Percentiles rank a stretch among this genome's conserved stretches.
Conservation (phyloP, 805 yeast genomes). For the Tetrapisispora taiwanensis region DNA sequence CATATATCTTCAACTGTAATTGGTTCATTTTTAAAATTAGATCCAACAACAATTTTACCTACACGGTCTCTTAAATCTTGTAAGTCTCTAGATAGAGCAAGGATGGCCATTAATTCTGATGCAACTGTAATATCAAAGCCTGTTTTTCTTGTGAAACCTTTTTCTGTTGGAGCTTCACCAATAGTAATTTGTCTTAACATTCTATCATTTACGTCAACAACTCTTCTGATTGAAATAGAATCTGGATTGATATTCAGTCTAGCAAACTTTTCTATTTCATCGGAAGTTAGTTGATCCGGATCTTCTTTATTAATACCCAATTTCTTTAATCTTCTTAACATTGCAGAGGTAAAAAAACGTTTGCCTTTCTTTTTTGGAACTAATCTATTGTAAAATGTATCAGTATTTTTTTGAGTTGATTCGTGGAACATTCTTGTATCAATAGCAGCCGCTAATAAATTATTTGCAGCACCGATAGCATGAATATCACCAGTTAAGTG, state of each 20-base stretch:
- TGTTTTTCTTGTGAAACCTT: conserved; percentile 72
- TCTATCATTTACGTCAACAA: conserved; percentile 90
- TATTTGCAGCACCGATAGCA: conserved; percentile 89
- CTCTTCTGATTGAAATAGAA: conserved; percentile 85
- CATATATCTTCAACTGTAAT: conserved; percentile 92
- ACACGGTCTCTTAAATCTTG: conserved; percentile 79
- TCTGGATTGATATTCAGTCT: conserved; percentile 83
- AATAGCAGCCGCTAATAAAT: conserved; percentile 89
- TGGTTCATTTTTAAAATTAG: conserved; percentile 64
- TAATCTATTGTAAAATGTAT: conserved; percentile 70
- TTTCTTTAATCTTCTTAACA: conserved; percentile 64
- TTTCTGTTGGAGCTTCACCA: conserved; percentile 90
- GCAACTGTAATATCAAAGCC: conserved; percentile 97
- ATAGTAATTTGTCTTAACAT: conserved; percentile 79
- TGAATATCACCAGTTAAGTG: conserved; percentile 97
- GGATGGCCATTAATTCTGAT: conserved; percentile 90
- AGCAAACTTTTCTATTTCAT: conserved; percentile 65
- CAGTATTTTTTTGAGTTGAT: conserved; percentile 65
- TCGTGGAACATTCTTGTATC: conserved; percentile 97
- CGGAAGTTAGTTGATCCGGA: conserved; percentile 70
- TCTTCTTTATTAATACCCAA: conserved; percentile 74
- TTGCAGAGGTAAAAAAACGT: conserved; percentile 68
- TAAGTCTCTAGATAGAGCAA: conserved; percentile 72
- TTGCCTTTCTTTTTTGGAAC: conserved; percentile 79
- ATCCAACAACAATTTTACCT: conserved; percentile 83